Percentiles rank a stretch among this genome's conserved stretches.
Conservation (phyloP, 306 rosid species). For the Cajanus cajan region DNA sequence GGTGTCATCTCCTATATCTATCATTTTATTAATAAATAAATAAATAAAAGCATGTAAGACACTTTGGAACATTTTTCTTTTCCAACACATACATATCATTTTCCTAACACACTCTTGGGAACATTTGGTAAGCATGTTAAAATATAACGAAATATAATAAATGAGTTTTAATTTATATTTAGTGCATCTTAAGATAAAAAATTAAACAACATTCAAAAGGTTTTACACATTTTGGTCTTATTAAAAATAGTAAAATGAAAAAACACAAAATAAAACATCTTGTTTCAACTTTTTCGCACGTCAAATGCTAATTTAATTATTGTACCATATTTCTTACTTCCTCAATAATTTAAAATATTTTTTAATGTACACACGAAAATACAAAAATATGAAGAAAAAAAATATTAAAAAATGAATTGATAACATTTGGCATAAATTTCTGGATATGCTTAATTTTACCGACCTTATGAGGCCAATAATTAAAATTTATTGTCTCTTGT, state of each 20-base stretch:
- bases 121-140: not conserved
- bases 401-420: not conserved
- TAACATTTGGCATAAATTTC: not conserved
- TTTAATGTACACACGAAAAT: not conserved
- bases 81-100: not conserved
- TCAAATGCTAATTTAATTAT: not conserved
- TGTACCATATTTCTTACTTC: not conserved
- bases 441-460: not conserved
- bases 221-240: not conserved
- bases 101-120: too few relatives aligned
- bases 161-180: not conserved
- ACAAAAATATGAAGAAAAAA: not conserved
- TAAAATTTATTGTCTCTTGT: not conserved
- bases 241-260: not conserved
- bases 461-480: not conserved
- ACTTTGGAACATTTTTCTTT: too few relatives aligned
- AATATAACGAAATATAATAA: not conserved
- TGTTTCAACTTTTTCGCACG: not conserved
- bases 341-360: not conserved
- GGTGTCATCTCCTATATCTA: too few relatives aligned
- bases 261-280: not conserved
- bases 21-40: too few relatives aligned
- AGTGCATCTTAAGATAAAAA: not conserved
- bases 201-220: not conserved
- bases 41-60: too few relatives aligned